Base-by-base conservation (phyloP, 345 rosid species). In the Pugionium dolabratum region DNA sequence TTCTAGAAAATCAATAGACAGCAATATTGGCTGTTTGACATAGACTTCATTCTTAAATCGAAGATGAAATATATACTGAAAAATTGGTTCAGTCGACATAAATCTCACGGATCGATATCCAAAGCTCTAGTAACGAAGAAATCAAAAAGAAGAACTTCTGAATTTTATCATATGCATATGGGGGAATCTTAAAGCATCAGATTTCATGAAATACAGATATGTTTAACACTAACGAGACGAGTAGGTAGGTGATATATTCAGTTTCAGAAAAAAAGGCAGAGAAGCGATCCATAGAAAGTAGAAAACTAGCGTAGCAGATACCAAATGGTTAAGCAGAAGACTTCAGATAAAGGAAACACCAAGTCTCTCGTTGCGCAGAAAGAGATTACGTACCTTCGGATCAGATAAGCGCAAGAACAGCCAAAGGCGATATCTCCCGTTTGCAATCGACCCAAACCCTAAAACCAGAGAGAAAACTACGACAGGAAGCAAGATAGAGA, bases 341-440 rank as follows among this genome's bases (percentile, higher is more conserved):
- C 2, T 43, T 4, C 0, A 50, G 37, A 51, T 2, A 8, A 8
- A 2, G 18, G 18, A 18, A 18, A 18, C 18, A 18, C 18, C 2
- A 39, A 39, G 5, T 47, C 8, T 2, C 9, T 18, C 8, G 50
- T 45, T 4, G 8, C 31, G 10, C 10, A 47, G 10, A 30, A 54
- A 33, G 41, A 4, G 29, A 60, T 9, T 9, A 33, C 25, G 42
- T 45, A 61, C 66, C 66, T 61, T 61, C 28, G 26, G 4, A 26
- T 25, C 9, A 46, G 31, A 54, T 36, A 44, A 55, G 44, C 2
- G 31, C 0, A 51, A 41, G 62, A 41, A 9, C n/a, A 29, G 6
- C 27, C 31, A 59, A 31, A 4, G 40, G 18, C 3, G 65, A 60
- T 10, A 25, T 33, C 64, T 18, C 3, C 27, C 37, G 36, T 41